Percentiles rank a stretch among this genome's conserved stretches.
Conservation (phyloP, 305 asterid species). For the Solanum hybrid region DNA sequence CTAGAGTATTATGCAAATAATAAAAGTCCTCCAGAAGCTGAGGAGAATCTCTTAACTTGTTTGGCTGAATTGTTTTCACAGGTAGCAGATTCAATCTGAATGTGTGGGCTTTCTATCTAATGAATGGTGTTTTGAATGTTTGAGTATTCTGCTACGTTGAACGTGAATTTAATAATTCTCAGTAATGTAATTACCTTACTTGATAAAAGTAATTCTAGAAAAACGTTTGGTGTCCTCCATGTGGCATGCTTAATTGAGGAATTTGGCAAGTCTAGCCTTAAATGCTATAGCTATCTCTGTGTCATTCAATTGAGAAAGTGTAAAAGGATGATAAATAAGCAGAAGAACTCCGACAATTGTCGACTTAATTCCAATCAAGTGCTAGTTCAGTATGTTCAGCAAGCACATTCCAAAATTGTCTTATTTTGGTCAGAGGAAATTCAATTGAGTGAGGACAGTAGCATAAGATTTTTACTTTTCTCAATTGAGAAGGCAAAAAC, state of each 20-base stretch:
- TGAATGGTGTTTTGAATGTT: neutral
- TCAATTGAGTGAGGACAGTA: neutral
- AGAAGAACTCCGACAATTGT: neutral
- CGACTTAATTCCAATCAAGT: neutral
- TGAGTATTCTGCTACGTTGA: neutral
- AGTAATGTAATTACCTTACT: neutral
- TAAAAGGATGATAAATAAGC: neutral
- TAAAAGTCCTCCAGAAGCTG: slow-evolving; percentile 46
- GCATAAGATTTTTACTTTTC: neutral
- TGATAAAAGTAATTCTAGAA: neutral
- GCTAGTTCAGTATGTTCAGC: neutral
- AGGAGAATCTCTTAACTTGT: slow-evolving; percentile 78
- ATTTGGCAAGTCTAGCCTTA: neutral
- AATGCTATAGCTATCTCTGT: neutral
- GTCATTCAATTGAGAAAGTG: neutral
- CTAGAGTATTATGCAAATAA: slow-evolving; percentile 60
- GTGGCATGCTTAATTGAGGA: neutral
- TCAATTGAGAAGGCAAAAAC: neutral
- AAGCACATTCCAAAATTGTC: neutral
- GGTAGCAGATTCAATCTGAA: slow-evolving; percentile 27
- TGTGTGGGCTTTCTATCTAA: neutral
- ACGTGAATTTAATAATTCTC: neutral
- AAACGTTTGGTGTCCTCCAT: neutral
- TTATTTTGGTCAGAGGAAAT: neutral
- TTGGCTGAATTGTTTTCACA: slow-evolving; percentile 80